Base-by-base conservation (phyloP, 2,329 filamentous ascomycete genomes). In the Hypoxylon sp. region DNA sequence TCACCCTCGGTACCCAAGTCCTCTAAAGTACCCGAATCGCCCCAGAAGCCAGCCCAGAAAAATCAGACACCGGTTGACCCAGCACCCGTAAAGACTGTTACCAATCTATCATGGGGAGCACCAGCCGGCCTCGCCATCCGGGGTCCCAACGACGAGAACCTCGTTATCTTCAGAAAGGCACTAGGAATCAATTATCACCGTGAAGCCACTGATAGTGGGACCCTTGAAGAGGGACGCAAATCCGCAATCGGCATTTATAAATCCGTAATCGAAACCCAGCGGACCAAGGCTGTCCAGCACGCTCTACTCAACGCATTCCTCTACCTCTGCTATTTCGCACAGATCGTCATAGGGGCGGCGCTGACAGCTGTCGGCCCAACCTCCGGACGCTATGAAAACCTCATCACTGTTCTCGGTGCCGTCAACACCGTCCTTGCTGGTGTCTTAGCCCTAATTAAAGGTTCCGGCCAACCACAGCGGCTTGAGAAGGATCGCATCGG, bases 361-460 rank as follows among this genome's bases (percentile, higher is more conserved):
- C 76, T 87, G 11, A 85, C 84, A 1, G 80, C 82, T 0, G 75
- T 86, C 7, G 84, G 84, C 0, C 79, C 84, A 0, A 73, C 75
- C 0, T 80, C 84, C 14, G 80, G 85, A 1, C 79, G 84, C 14
- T 83, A 90, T 68, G 76, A 86, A 17, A 80, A 83, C 19, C 51
- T 74, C 13, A 86, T 91, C 74, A 88, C 87, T 9, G 76, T 86
- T 0, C 79, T 91, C 0, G 89, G 90, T 2, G 88, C 88, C 0
- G 75, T 87, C 10, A 91, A 91, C 72, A 90, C 88, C 2, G 77
- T 89, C 2, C 82, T 90, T 5, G 89, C 89, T 0, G 89, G 90
- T 14, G 78, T 89, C 0, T 77, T 91, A 19, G 88, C 88, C 0
- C 82, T 86, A 6, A 74, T 86, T 50, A 86, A 85, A 72, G 83